Evolutionary conservation across 2,329 filamentous ascomycete genomes (phyloP), one percentile per base, ranked within the genome.

Genomic region (Ophiostoma sp.): DNA sequence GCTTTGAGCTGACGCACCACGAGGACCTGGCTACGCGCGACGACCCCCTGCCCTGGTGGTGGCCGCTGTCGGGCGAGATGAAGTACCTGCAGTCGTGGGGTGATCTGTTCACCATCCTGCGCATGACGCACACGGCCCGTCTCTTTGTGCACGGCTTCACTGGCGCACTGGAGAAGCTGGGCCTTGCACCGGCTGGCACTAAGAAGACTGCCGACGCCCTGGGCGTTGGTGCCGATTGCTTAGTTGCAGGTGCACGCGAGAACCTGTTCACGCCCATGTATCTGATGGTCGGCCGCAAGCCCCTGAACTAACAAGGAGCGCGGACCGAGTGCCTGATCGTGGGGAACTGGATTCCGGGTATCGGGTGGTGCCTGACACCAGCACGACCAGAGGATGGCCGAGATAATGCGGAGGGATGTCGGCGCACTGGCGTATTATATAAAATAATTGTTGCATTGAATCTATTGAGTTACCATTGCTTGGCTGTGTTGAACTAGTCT

Each of bases 211-310:
- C 93, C 11, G 90, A 97, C 79, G 93, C 90, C 75, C 81, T 98
- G 75, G 93, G 90, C 5, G 76, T 88, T 69, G 93, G 92, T 44
- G 93, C 87, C 11, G 93, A 97, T 79, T 90, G 87, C 74, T 82
- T 98, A 66, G 93, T 97, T 36, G 92, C 91, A 64, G 94, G 94
- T 79, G 94, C 88, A 47, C 86, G 87, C 78, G 84, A 93, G 81
- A 91, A 96, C 78, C 85, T 98, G n/a, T 98, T 98, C 81, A 98
- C 94, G 1, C 94, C 94, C 68, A 98, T 98, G 94, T 97, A 97
- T 81, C 83, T 98, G 76, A 97, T 97, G 92, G 87, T 97, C 70
- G 94, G 87, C 70, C 88, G 91, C 80, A 97, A 97, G 84, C 92
- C 94, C 4, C 45, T 52, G 65, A 66, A 66, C 47, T 66, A 55